Evolutionary conservation across 2,329 filamentous ascomycete species (phyloP).

Genomic region (Bretziella fagacearum): DNA sequence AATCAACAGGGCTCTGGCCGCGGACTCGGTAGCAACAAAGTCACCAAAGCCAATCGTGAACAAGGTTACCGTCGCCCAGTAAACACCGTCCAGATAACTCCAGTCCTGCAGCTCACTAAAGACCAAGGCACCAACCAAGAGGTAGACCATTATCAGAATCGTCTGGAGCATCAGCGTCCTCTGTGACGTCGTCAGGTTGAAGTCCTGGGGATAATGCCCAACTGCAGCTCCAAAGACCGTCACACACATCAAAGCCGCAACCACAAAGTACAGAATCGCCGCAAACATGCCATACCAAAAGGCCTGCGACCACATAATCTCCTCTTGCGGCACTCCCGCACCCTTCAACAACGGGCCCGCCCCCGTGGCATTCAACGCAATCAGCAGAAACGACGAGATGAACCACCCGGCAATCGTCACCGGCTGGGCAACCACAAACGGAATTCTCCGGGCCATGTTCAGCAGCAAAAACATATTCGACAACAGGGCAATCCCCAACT

Average conservation of each 20-base stretch:
- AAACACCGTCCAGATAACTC: conserved; percentile 60
- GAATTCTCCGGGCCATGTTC: conserved; percentile 67
- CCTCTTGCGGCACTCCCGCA: conserved; percentile 23
- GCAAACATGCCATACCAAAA: conserved; percentile 78
- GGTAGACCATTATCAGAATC: conserved; percentile 66
- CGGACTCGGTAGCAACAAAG: conserved; percentile 28
- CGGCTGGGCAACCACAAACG: conserved; percentile 69
- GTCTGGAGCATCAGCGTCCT: conserved; percentile 82
- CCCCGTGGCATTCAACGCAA: conserved; percentile 49
- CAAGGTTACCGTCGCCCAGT: conserved; percentile 59
- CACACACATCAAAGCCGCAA: conserved; percentile 56
- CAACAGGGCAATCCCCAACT: conserved; percentile 56
- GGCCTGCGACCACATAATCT: conserved; percentile 57
- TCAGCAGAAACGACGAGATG: conserved; percentile 45
- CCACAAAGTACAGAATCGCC: conserved; percentile 61
- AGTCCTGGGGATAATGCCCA: conserved; percentile 59
- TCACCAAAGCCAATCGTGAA: conserved; percentile 51
- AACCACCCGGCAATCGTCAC: conserved; percentile 72
- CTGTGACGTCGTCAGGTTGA: conserved; percentile 61
- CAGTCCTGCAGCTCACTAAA: conserved; percentile 59
- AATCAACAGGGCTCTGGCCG: conserved; percentile 56
- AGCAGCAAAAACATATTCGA: conserved; percentile 71
- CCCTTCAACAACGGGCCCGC: conserved; percentile 33
- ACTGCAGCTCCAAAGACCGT: conserved; percentile 62
- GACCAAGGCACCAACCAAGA: conserved; percentile 58